These are phyloP conservation scores for Aspergillus pseudoterreus DNA, from an alignment of 2,329 filamentous ascomycete genomes.

Conservation along the genomic window DNA sequence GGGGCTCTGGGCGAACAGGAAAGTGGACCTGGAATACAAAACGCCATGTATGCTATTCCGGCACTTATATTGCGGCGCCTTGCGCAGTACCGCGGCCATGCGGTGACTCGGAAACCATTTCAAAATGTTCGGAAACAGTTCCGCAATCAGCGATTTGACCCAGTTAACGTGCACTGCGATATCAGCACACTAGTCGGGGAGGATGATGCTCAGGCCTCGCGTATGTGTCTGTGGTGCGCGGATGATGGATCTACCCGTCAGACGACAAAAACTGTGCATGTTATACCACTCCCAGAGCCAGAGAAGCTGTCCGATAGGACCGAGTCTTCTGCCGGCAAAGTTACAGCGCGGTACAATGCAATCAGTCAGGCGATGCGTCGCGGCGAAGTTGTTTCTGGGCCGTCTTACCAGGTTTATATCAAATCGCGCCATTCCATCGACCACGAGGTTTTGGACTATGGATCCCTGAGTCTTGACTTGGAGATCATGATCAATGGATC, in stretches of 20 bases:
- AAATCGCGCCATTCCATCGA: neutral
- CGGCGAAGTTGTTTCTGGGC: neutral
- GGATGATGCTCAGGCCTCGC: neutral
- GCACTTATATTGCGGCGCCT: neutral
- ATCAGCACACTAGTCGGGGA: slow-evolving; percentile 17
- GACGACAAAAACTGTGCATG: neutral
- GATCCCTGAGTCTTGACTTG: slow-evolving; percentile 11
- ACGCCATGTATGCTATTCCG: neutral
- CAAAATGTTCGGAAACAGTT: slow-evolving; percentile 23
- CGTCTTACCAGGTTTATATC: neutral
- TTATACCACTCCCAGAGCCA: neutral
- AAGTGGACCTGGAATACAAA: neutral
- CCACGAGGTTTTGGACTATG: neutral
- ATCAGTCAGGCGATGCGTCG: slow-evolving; percentile 14
- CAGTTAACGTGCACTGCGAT: slow-evolving; percentile 28
- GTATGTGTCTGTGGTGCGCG: slow-evolving; percentile 19
- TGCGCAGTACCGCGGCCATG: neutral
- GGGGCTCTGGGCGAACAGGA: neutral
- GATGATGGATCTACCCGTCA: neutral
- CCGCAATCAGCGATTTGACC: slow-evolving; percentile 33
- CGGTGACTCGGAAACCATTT: slow-evolving; percentile 15
- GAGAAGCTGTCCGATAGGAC: neutral
- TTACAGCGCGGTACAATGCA: slow-evolving; percentile 17
- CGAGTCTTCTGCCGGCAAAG: slow-evolving; percentile 13
- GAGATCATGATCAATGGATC: slow-evolving; percentile 19